These are phyloP conservation scores for Mucor sp. DNA, from an alignment of 371 early-diverging fungal species.

Conservation along the genomic window DNA sequence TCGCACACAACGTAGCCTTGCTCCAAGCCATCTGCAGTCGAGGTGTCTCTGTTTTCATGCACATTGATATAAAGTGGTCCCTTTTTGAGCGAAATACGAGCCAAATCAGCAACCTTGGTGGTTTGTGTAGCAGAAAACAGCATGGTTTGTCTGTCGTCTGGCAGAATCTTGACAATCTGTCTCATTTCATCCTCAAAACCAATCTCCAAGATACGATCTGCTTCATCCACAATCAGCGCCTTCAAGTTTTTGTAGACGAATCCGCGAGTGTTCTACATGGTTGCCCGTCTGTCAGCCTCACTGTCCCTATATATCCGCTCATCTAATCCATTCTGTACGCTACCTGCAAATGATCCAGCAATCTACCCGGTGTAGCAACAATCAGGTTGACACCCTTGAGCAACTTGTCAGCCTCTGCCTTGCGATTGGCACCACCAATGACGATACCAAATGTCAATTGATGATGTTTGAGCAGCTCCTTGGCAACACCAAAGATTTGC, in stretches of 20 bases:
- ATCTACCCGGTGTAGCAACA: conserved; percentile 97
- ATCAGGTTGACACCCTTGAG: conserved; percentile 92
- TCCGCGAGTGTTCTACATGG: conserved; percentile 78
- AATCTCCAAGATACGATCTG: conserved; percentile 97
- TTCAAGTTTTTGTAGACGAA: conserved; percentile 91
- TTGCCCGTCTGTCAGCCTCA: background rate
- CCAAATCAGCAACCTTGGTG: conserved; percentile 95
- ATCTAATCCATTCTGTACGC: background rate
- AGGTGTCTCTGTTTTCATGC: conserved; percentile 85
- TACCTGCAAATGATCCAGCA: conserved; percentile 94
- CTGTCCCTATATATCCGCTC: no score
- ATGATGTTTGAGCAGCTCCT: conserved; percentile 89
- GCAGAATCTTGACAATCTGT: conserved; percentile 91
- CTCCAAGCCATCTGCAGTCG: conserved; percentile 93
- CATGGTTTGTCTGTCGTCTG: conserved; percentile 90
- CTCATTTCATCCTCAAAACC: conserved; percentile 99
- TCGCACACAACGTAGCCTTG: conserved; percentile 97
- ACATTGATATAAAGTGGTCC: conserved; percentile 97
- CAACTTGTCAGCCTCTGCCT: conserved; percentile 94
- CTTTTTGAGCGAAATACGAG: conserved; percentile 90
- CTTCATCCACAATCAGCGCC: conserved; percentile 97
- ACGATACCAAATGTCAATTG: conserved; percentile 93
- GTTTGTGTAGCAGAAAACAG: conserved; percentile 99
- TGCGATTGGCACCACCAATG: conserved; percentile 97
- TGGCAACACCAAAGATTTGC: conserved; percentile 98